Conservation (phyloP, 768 basidiomycete species). For the Agaricus sinodeliciosus region DNA sequence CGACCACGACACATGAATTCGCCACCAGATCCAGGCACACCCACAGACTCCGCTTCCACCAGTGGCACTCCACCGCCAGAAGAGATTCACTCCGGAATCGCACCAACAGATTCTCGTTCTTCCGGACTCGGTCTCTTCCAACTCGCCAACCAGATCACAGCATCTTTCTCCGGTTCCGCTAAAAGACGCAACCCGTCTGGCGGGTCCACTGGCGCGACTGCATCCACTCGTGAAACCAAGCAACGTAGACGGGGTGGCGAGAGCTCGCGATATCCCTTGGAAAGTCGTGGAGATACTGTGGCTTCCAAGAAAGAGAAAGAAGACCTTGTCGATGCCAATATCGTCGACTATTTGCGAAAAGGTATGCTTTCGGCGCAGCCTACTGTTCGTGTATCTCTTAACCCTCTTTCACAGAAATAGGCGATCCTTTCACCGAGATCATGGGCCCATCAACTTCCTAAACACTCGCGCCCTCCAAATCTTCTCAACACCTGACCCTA, state of each 20-base stretch:
- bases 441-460: slow-evolving; percentile 10
- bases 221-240: slow-evolving; percentile 44
- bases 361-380: slow-evolving; percentile 24
- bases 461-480: not conserved
- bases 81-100: slow-evolving; percentile 21
- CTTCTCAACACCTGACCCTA: no score
- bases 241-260: slow-evolving; percentile 40
- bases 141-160: slow-evolving; percentile 28
- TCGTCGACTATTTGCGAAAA: slow-evolving; percentile 51
- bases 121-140: slow-evolving; percentile 19
- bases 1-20: slow-evolving; percentile 27
- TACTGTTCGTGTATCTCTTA: not conserved
- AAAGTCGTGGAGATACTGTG: slow-evolving; percentile 15
- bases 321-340: slow-evolving; percentile 41
- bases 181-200: slow-evolving; percentile 48
- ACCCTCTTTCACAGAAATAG: slow-evolving; percentile 33
- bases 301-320: slow-evolving; percentile 39
- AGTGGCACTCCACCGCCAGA: slow-evolving; percentile 38
- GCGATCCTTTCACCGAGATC: slow-evolving; percentile 46
- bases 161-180: slow-evolving; percentile 29
- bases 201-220: slow-evolving; percentile 31
- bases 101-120: slow-evolving; percentile 12
- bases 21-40: slow-evolving; percentile 33
- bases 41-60: slow-evolving; percentile 34
- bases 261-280: slow-evolving; percentile 17